Conservation (phyloP, 371 early-diverging fungal genomes). For the Ordospora colligata region DNA sequence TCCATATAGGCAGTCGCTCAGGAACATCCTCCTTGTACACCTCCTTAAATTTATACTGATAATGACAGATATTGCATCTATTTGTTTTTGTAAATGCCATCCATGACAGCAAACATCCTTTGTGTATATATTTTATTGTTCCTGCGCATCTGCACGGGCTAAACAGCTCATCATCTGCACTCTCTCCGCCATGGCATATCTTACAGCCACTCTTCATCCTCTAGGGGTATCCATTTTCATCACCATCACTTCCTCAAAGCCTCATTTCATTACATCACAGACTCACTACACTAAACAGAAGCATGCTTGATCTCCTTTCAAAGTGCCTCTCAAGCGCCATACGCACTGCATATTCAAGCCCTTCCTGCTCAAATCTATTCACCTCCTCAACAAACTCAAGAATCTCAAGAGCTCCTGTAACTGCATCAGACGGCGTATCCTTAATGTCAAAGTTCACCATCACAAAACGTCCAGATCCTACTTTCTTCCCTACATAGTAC, state of each 20-base stretch:
- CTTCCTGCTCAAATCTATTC: background rate
- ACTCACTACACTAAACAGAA: conserved; percentile 10
- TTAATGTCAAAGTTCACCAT: conserved; percentile 84
- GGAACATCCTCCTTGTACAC: conserved; percentile 37
- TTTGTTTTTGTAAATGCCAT: conserved; percentile 13
- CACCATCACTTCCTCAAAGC: background rate
- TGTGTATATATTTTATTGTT: conserved; percentile 49
- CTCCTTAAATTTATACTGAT: conserved; percentile 30
- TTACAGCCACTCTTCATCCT: conserved; percentile 32
- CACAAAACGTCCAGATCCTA: conserved; percentile 63
- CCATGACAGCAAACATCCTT: conserved; percentile 47
- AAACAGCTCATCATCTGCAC: conserved; percentile 17
- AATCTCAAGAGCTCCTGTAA: conserved; percentile 72
- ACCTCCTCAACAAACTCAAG: conserved; percentile 66
- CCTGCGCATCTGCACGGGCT: conserved; percentile 56
- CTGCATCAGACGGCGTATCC: conserved; percentile 79
- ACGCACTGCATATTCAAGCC: background rate
- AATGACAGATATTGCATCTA: conserved; percentile 46
- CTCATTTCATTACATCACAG: background rate
- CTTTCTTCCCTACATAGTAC: background rate
- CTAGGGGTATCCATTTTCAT: background rate
- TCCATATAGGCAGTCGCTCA: background rate
- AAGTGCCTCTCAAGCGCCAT: background rate
- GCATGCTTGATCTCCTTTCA: background rate
- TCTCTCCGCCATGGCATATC: conserved; percentile 43